Evolutionary conservation across 805 yeast genomes (phyloP), one percentile per base, ranked within the genome.

Genomic region (Barnettozyma californica): DNA sequence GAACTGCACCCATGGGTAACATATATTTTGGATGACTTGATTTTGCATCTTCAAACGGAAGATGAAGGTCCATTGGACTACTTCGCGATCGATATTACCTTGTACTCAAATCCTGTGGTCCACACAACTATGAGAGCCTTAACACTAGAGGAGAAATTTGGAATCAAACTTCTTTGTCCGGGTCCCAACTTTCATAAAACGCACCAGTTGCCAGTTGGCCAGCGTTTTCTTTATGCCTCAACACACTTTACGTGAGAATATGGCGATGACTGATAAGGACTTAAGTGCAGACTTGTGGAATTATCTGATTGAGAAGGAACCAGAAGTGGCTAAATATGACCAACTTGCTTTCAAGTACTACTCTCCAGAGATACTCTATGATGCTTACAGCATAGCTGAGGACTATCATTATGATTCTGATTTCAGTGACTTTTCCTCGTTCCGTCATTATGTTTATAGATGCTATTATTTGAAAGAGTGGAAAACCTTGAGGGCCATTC

Each of bases 121-220:
- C 10, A 11, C 27, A 38, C 41, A 38, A 38, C 41, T 20, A 21
- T 38, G 41, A 38, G 41, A 18, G 41, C 41, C 27, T 38, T 38
- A 29, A 21, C 41, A 20, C 27, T 38, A 29, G 41, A 38, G 14
- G 6, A 38, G 29, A 38, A 38, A 14, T 38, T 38, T 38, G 41
- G 41, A 38, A 38, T 38, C 41, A 38, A 38, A 18, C 21, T 16
- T 10, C 16, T 38, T 38, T 38, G 41, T 21, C 41, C 29, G 21
- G 41, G 41, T 13, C 18, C n/a, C 18, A 9, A 38, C 29, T 38
- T 38, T 23, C 11, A 20, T 21, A 21, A 10, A 13, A 29, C 20
- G 3, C n/a, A 23, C 25, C 41, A 38, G n/a, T 21, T 38, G 29
- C 25, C 41, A 38, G n/a, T 21, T 38, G 29, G 41, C 41, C 29